These are phyloP conservation scores for Colletotrichum sp. DNA, from an alignment of 2,329 filamentous ascomycete genomes.

Conservation along the genomic window DNA sequence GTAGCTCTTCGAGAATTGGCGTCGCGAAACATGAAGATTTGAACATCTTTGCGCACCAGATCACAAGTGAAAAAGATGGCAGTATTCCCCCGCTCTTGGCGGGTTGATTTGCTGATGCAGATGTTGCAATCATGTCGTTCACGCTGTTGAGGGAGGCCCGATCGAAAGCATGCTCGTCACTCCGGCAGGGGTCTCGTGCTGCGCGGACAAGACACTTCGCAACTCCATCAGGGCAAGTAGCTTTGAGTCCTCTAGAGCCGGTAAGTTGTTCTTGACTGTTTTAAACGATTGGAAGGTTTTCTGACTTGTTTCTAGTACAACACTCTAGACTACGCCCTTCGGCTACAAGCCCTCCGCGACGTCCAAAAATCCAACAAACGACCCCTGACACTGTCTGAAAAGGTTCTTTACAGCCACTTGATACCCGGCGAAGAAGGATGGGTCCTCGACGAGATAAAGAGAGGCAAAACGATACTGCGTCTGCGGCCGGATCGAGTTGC, in stretches of 20 bases:
- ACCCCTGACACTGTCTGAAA: slow-evolving; percentile 40
- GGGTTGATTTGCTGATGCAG: background rate
- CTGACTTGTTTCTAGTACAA: slow-evolving; percentile 14
- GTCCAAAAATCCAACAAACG: slow-evolving; percentile 25
- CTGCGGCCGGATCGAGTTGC: slow-evolving; percentile 43
- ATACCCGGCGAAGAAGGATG: slow-evolving; percentile 30
- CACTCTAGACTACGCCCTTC: slow-evolving; percentile 21
- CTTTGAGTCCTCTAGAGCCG: slow-evolving; percentile 26
- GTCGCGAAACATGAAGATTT: background rate
- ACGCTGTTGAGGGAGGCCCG: background rate
- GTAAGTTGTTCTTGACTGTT: background rate
- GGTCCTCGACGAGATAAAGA: slow-evolving; percentile 31
- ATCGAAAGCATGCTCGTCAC: background rate
- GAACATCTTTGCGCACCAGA: background rate
- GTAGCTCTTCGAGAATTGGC: background rate
- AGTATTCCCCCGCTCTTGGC: background rate
- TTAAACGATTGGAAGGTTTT: background rate
- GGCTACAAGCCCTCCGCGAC: slow-evolving; percentile 17
- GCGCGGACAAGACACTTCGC: background rate
- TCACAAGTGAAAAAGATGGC: background rate
- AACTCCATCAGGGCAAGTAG: slow-evolving; percentile 1
- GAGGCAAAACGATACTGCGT: slow-evolving; percentile 40
- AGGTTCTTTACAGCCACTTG: slow-evolving; percentile 41
- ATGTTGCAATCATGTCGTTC: background rate
- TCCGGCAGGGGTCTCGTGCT: background rate